phyloP scores from a whole-genome alignment of 805 yeast genomes.

The Nakazawaea laoshanensis region DNA sequence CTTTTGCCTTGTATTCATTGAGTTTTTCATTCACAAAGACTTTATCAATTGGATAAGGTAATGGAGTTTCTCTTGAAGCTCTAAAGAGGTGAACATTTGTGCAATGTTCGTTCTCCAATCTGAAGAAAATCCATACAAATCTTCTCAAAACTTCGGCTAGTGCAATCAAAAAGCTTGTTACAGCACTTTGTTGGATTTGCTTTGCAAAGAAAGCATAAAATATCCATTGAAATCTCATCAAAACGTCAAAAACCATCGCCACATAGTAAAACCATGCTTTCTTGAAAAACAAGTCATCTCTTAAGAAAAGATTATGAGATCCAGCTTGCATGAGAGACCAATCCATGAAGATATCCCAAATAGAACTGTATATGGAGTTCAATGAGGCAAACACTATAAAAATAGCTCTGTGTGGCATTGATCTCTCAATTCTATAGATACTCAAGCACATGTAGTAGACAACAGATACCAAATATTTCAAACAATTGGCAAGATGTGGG shows the following conservation, averaged over 20 bases:
- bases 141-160: conserved; percentile 76
- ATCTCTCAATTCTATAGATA: conserved; percentile 59
- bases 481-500: conserved; percentile 88
- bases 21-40: conserved; percentile 20
- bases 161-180: conserved; percentile 77
- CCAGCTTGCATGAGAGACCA: conserved; percentile 79
- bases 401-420: conserved; percentile 34
- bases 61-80: conserved; percentile 79
- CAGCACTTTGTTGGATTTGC: conserved; percentile 82
- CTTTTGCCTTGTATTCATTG: neutral
- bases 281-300: conserved; percentile 65
- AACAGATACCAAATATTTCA: conserved; percentile 63
- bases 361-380: conserved; percentile 59
- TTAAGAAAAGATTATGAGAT: conserved; percentile 46
- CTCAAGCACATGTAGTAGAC: conserved; percentile 67
- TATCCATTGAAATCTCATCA: conserved; percentile 86
- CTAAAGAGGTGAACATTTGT: conserved; percentile 79
- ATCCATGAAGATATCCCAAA: conserved; percentile 95
- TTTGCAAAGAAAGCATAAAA: conserved; percentile 72
- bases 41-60: conserved; percentile 59
- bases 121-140: conserved; percentile 81
- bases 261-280: conserved; percentile 56
- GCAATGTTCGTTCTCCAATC: conserved; percentile 95
- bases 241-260: conserved; percentile 66
- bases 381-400: conserved; percentile 69